phyloP scores from a whole-genome alignment of 1,139 yeast genomes.

The Blastobotrys aristatus region DNA sequence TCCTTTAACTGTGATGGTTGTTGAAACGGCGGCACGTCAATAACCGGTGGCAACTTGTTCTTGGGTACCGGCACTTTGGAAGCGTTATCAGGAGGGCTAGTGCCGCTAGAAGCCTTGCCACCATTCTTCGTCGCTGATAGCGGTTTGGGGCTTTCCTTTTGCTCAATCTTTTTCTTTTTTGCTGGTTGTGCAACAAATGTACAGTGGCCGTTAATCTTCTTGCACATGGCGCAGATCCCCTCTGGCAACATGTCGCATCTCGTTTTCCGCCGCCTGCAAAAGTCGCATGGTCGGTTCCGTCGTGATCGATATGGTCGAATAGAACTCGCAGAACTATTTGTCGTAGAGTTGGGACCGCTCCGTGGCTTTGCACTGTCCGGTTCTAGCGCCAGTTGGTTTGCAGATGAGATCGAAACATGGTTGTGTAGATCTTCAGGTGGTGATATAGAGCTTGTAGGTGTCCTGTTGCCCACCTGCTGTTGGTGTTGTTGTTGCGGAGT shows the following conservation, averaged over 20 bases:
- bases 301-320: constrained; percentile 18
- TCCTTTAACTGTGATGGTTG: constrained; percentile 17
- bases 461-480: too few species aligned
- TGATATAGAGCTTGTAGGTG: not conserved
- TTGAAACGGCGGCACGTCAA: constrained; percentile 25
- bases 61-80: constrained; percentile 4
- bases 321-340: not conserved
- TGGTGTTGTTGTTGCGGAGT: not conserved
- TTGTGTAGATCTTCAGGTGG: not conserved
- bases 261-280: constrained; percentile 28
- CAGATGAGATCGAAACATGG: not conserved
- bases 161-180: constrained; percentile 18
- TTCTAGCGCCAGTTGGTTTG: not conserved
- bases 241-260: constrained; percentile 26
- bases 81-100: not conserved
- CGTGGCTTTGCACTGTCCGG: not conserved
- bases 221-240: constrained; percentile 26
- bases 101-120: not conserved
- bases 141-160: constrained; percentile 11
- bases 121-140: constrained; percentile 1
- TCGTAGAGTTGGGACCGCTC: not conserved
- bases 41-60: constrained; percentile 14
- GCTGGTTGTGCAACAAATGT: constrained; percentile 25
- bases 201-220: constrained; percentile 22
- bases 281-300: constrained; percentile 27